These are phyloP conservation scores for Arabis hirsuta DNA, from an alignment of 345 rosid species.

Conservation along the genomic window DNA sequence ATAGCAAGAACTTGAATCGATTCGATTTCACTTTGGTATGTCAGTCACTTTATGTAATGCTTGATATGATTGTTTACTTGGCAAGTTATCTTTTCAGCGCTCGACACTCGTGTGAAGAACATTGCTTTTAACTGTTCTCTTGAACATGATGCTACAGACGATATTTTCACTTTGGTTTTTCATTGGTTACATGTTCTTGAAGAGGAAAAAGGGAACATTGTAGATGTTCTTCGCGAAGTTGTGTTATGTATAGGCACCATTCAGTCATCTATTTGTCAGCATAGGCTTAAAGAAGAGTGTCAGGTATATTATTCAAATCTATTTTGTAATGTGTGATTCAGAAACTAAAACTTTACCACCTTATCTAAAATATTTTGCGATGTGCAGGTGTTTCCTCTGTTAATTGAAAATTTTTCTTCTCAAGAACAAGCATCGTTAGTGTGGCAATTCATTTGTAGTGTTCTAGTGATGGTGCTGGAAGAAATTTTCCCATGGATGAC, in stretches of 20 bases:
- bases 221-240: slow-evolving; percentile 55
- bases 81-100: slow-evolving; percentile 73
- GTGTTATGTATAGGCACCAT: slow-evolving; percentile 52
- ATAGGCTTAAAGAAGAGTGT: slow-evolving; percentile 82
- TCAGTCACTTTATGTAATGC: slow-evolving; percentile 11
- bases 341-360: not conserved
- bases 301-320: slow-evolving; percentile 50
- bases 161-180: slow-evolving; percentile 52
- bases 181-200: slow-evolving; percentile 47
- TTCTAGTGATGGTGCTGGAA: slow-evolving; percentile 67
- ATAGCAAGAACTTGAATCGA: not conserved
- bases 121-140: slow-evolving; percentile 64
- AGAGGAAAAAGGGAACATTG: slow-evolving; percentile 41
- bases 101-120: slow-evolving; percentile 60
- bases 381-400: slow-evolving; percentile 70
- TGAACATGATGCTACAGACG: slow-evolving; percentile 66
- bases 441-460: slow-evolving; percentile 69
- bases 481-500: slow-evolving; percentile 70
- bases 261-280: slow-evolving; percentile 62
- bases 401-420: slow-evolving; percentile 58
- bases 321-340: not conserved
- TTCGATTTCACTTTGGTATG: not conserved
- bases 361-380: too few species aligned
- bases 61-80: slow-evolving; percentile 37
- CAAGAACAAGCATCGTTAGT: slow-evolving; percentile 64